These are phyloP conservation scores for Tuber indicum DNA, from an alignment of 495 filamentous ascomycete genomes.

Conservation along the genomic window DNA sequence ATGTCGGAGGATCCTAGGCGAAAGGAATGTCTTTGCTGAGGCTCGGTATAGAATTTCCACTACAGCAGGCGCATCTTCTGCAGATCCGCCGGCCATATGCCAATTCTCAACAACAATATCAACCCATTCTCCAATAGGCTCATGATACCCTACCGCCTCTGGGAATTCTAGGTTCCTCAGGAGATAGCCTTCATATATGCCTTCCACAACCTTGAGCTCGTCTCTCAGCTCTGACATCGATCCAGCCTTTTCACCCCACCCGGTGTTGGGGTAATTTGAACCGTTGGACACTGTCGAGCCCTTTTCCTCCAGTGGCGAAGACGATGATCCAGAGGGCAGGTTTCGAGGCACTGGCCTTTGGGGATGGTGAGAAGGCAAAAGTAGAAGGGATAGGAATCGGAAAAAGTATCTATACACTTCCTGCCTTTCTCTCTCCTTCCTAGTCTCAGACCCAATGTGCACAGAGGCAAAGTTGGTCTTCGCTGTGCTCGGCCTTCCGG, in stretches of 20 bases:
- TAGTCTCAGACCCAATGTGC: conserved; percentile 41
- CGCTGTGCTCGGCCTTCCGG: conserved; percentile 45
- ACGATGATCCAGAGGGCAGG: conserved; percentile 5
- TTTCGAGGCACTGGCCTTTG: conserved; percentile 17
- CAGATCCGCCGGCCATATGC: conserved; percentile 64
- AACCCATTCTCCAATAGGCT: conserved; percentile 73
- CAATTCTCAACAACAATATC: conserved; percentile 77
- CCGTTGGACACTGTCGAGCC: neutral
- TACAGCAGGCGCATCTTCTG: conserved; percentile 52
- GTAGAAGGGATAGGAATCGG: conserved; percentile 29
- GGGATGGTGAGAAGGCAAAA: conserved; percentile 19
- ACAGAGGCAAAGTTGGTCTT: conserved; percentile 7
- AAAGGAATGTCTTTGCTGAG: conserved; percentile 88
- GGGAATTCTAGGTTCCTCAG: conserved; percentile 57
- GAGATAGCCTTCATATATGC: conserved; percentile 37
- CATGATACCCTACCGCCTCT: conserved; percentile 64
- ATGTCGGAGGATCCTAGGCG: conserved; percentile 74
- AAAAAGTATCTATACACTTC: conserved; percentile 38
- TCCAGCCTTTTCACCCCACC: conserved; percentile 14
- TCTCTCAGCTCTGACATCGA: conserved; percentile 22
- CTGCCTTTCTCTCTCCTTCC: conserved; percentile 27
- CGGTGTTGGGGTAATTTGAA: neutral
- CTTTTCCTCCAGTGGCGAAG: neutral
- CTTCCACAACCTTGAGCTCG: conserved; percentile 28
- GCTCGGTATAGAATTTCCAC: conserved; percentile 72